Evolutionary conservation across 1,139 yeast species (phyloP).

Genomic region (Arxiozyma bovina): DNA sequence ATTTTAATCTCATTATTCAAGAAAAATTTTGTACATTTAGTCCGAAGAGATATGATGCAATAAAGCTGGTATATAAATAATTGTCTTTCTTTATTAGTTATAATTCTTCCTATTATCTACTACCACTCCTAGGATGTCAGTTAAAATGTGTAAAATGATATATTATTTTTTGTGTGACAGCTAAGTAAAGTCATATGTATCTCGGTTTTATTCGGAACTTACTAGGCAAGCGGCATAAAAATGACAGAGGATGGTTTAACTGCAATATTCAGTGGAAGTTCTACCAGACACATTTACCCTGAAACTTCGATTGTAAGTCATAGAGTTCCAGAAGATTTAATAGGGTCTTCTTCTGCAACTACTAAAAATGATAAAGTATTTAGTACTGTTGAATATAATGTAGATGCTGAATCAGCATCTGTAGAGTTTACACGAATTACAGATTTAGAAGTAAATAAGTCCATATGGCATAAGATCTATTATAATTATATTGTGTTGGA

Average conservation of each 20-base stretch:
- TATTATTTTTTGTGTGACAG: too few species aligned
- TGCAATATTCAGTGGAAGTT: constrained; percentile 6
- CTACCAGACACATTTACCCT: constrained; percentile 3
- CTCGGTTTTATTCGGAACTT: too few species aligned
- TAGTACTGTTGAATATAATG: not conserved
- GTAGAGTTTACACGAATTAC: constrained; percentile 4
- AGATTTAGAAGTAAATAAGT: constrained; percentile 5
- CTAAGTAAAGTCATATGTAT: too few species aligned
- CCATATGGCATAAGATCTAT: constrained; percentile 16
- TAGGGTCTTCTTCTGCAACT: not conserved
- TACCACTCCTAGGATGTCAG: too few species aligned
- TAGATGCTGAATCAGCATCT: constrained; percentile 4
- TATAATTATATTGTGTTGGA: constrained; percentile 16
- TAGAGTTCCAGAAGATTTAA: not conserved
- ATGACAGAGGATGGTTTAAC: constrained; percentile 8
- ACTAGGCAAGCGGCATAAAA: too few species aligned
- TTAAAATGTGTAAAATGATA: too few species aligned
- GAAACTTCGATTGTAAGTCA: constrained; percentile 8
- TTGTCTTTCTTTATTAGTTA: too few species aligned
- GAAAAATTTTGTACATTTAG: too few species aligned
- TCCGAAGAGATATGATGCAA: too few species aligned
- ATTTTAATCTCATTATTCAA: too few species aligned
- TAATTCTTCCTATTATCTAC: too few species aligned
- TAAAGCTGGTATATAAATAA: too few species aligned
- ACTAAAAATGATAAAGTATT: not conserved